Percentiles rank a stretch among this genome's conserved stretches.
Conservation (phyloP, 208 protist species). For the Wallacemonas sp. region DNA sequence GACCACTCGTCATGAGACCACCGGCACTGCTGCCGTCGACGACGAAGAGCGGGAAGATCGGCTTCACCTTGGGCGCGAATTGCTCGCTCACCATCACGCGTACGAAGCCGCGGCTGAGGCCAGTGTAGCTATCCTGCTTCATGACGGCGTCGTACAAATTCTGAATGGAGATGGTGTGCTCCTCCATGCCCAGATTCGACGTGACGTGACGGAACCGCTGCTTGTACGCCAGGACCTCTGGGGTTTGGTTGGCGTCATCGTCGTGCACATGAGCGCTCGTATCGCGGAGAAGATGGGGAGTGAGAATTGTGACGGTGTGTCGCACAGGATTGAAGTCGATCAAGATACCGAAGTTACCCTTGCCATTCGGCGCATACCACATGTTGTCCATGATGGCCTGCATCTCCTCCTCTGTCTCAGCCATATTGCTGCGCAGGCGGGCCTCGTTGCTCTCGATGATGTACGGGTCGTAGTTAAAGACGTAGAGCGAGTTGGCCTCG, state of each 20-base stretch:
- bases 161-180: conserved; percentile 78
- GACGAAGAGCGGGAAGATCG: conserved; percentile 83
- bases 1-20: conserved; percentile 63
- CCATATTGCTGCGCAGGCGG: conserved; percentile 68
- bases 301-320: conserved; percentile 61
- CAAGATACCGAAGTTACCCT: conserved; percentile 77
- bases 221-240: neutral
- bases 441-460: conserved; percentile 81
- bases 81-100: conserved; percentile 70
- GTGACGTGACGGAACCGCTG: conserved; percentile 34
- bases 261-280: neutral
- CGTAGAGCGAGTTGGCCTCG: conserved; percentile 62
- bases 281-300: conserved; percentile 46
- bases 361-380: conserved; percentile 42
- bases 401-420: conserved; percentile 73
- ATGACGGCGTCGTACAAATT: conserved; percentile 73
- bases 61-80: conserved; percentile 50
- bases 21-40: conserved; percentile 80
- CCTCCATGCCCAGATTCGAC: conserved; percentile 56
- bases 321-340: conserved; percentile 69
- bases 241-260: neutral
- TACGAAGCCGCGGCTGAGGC: conserved; percentile 83
- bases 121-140: conserved; percentile 66
- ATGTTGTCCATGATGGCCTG: conserved; percentile 32
- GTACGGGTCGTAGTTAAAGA: conserved; percentile 91